These are phyloP conservation scores for Willaertia magna DNA, from an alignment of 208 protist genomes.

Conservation along the genomic window DNA sequence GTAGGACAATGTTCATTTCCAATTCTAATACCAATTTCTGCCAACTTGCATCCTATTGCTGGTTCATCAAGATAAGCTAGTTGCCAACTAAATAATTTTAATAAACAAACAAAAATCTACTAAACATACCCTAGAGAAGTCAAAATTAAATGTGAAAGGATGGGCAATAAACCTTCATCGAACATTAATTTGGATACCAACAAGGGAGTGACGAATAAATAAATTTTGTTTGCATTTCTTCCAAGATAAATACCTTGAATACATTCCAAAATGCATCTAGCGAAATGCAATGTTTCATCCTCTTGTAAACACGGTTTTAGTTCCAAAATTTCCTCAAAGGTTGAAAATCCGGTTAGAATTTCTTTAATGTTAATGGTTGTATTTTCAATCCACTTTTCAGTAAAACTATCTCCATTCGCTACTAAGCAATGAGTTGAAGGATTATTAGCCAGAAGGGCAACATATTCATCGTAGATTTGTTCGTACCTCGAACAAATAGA, in stretches of 20 bases:
- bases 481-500: neutral
- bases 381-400: neutral
- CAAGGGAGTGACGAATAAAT: neutral
- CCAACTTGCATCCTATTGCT: neutral
- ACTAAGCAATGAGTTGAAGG: neutral
- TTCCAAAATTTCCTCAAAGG: neutral
- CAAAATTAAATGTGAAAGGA: neutral
- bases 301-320: neutral
- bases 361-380: neutral
- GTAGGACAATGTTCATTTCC: neutral
- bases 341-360: neutral
- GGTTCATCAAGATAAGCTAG: neutral
- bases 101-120: neutral
- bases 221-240: constrained; percentile 1
- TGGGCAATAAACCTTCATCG: neutral
- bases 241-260: neutral
- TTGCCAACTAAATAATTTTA: neutral
- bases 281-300: neutral
- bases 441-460: neutral
- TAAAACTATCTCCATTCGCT: neutral
- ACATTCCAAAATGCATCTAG: neutral
- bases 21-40: neutral
- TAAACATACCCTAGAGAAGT: neutral
- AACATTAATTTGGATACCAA: neutral
- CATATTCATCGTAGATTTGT: neutral